phyloP scores from a whole-genome alignment of 177 flowering plant species.

The Vitis hybrid region DNA sequence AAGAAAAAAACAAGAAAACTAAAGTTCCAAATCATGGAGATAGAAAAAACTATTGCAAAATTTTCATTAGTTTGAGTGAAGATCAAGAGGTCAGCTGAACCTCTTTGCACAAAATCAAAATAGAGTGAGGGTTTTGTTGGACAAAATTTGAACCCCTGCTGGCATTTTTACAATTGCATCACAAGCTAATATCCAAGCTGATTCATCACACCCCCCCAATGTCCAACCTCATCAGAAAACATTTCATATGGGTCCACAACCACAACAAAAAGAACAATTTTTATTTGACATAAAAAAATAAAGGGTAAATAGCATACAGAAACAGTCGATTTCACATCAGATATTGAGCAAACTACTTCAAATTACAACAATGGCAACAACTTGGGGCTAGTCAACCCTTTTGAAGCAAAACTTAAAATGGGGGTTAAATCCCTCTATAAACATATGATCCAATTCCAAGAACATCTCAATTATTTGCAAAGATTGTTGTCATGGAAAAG shows the following conservation, averaged over 20 bases:
- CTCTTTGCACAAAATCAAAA: too few species aligned
- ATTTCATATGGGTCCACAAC: neutral
- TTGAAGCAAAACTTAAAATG: slow-evolving; percentile 8
- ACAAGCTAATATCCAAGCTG: too few species aligned
- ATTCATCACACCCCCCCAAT: too few species aligned
- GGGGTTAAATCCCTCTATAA: slow-evolving; percentile 19
- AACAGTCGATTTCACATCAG: slow-evolving; percentile 3
- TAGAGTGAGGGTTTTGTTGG: too few species aligned
- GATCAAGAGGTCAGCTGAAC: too few species aligned
- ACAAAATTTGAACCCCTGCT: too few species aligned
- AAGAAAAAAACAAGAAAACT: too few species aligned
- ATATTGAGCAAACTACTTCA: neutral
- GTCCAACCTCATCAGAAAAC: too few species aligned
- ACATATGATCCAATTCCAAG: slow-evolving; percentile 2
- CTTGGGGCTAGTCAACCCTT: slow-evolving; percentile 7
- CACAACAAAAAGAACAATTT: slow-evolving; percentile 4
- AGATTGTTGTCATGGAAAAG: slow-evolving; percentile 7
- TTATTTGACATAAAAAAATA: neutral
- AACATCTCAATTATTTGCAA: slow-evolving; percentile 11
- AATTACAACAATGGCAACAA: slow-evolving; percentile 19
- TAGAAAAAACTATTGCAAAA: too few species aligned
- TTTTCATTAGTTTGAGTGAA: too few species aligned
- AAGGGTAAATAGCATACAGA: slow-evolving; percentile 2
- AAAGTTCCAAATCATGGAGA: too few species aligned
- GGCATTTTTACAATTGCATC: too few species aligned